phyloP scores from a whole-genome alignment of 441 rosid species.

The Euphorbia corollata region DNA sequence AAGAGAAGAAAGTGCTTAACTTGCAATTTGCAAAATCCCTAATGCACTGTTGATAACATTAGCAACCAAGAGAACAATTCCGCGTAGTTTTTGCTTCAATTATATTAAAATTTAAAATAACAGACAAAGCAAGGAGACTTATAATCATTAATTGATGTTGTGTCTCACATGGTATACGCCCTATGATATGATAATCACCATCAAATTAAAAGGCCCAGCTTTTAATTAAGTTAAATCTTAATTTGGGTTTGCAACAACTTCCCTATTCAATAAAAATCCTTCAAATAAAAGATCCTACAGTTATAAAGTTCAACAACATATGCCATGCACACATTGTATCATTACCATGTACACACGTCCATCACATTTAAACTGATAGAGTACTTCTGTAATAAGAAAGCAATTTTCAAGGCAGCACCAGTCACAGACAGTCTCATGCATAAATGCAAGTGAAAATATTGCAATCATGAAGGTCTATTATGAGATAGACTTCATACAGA shows the following conservation, averaged over 20 bases:
- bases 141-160: not conserved
- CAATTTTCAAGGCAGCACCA: too few species aligned
- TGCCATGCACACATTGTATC: not conserved
- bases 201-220: not conserved
- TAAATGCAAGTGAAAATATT: not conserved
- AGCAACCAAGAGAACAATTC: conserved; percentile 16
- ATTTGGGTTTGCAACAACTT: not conserved
- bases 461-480: not conserved
- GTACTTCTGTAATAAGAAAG: not conserved
- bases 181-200: not conserved
- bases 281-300: not conserved
- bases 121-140: not conserved
- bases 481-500: too few species aligned
- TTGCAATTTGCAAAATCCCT: conserved; percentile 44
- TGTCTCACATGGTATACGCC: not conserved
- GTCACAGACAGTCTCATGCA: too few species aligned
- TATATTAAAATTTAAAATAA: not conserved
- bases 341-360: not conserved
- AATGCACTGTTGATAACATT: conserved; percentile 18
- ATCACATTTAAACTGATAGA: not conserved
- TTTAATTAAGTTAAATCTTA: not conserved
- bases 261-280: not conserved
- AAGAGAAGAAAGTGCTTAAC: conserved; percentile 55
- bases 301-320: not conserved
- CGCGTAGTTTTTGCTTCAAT: too few species aligned